phyloP scores from a whole-genome alignment of 441 rosid species.

The Adansonia grandidieri region DNA sequence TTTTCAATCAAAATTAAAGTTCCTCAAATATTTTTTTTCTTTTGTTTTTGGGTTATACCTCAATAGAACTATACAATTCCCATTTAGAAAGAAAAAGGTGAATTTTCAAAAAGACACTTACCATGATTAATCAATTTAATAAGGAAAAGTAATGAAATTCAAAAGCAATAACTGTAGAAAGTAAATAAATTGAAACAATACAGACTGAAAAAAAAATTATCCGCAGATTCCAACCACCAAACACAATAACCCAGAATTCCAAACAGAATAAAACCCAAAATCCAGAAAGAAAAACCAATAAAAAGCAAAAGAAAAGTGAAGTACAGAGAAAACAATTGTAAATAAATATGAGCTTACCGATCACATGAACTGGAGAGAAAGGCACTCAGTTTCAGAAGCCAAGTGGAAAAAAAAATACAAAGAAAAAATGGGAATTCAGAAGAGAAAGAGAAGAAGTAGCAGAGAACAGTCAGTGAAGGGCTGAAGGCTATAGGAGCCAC shows the following conservation, averaged over 20 bases:
- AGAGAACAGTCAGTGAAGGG: conserved; percentile 47
- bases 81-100: background rate
- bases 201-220: background rate
- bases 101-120: background rate
- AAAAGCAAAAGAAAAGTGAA: background rate
- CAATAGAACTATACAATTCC: background rate
- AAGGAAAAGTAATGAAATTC: background rate
- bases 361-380: conserved; percentile 42
- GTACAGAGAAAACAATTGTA: background rate
- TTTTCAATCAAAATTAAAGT: background rate
- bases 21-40: background rate
- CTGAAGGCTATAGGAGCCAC: conserved; percentile 22
- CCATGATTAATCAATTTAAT: conserved; percentile 4
- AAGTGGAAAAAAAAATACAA: conserved; percentile 26
- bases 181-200: background rate
- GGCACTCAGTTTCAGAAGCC: background rate
- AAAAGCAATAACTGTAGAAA: conserved; percentile 6
- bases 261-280: too few relatives aligned
- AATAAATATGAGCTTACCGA: conserved; percentile 47
- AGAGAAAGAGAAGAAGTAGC: conserved; percentile 33
- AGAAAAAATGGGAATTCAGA: conserved; percentile 5
- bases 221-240: conserved; percentile 22
- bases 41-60: background rate
- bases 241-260: background rate
- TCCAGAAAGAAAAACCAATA: too few relatives aligned